Conservation (phyloP, 176 grass and related monocot species). For the Hyparrhenia diplandra region DNA sequence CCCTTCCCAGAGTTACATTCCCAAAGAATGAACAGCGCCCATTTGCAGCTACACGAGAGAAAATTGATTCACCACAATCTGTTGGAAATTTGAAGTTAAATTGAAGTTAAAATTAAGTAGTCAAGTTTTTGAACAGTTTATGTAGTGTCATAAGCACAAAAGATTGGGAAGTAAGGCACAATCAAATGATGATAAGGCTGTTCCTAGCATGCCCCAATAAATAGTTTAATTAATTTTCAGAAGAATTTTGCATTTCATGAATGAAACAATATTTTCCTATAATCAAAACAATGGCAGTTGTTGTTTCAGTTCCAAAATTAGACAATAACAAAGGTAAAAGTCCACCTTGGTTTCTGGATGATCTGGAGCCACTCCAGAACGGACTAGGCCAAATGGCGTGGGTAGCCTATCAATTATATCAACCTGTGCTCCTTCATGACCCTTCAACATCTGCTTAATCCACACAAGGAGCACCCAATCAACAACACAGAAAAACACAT, state of each 20-base stretch:
- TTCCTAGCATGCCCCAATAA: background rate
- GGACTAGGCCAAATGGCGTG: conserved; percentile 82
- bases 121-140: background rate
- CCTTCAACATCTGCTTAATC: conserved; percentile 72
- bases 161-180: background rate
- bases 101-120: too few relatives aligned
- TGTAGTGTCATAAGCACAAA: background rate
- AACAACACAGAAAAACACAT: background rate
- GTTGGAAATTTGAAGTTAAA: conserved; percentile 42
- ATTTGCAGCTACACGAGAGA: conserved; percentile 81
- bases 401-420: conserved; percentile 85
- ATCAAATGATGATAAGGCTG: background rate
- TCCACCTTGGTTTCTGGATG: conserved; percentile 91
- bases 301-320: background rate
- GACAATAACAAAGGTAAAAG: background rate
- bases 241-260: background rate
- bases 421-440: conserved; percentile 50
- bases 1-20: conserved; percentile 74
- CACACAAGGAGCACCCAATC: too few relatives aligned
- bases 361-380: conserved; percentile 88
- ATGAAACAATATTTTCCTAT: background rate
- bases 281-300: too few relatives aligned
- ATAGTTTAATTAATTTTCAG: background rate
- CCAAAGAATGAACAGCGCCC: conserved; percentile 74
- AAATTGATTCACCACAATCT: conserved; percentile 98